Conservation (phyloP, 202 grass and related monocot genomes). For the Sporobolus alterniflorus region DNA sequence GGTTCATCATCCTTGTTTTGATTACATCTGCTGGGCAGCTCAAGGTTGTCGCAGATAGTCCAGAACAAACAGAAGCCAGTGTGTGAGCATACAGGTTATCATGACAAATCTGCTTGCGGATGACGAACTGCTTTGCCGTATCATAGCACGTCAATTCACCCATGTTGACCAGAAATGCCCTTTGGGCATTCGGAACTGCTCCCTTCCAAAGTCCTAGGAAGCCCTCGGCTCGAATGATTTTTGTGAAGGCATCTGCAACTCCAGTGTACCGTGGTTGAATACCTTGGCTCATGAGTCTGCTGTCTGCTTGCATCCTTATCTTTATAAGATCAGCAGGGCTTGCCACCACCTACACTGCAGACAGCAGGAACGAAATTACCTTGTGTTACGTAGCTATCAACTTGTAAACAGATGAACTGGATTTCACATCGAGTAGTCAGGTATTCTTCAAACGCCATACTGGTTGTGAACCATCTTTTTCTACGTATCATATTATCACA, state of each 20-base stretch:
- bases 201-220: constrained; percentile 70
- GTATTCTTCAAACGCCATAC: neutral
- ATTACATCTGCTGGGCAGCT: constrained; percentile 84
- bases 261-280: constrained; percentile 61
- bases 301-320: constrained; percentile 89
- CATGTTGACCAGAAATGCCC: constrained; percentile 92
- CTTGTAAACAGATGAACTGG: neutral
- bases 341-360: constrained; percentile 63
- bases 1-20: constrained; percentile 96
- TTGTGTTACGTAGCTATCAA: neutral
- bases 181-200: constrained; percentile 70
- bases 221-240: constrained; percentile 63
- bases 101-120: constrained; percentile 55
- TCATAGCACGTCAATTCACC: constrained; percentile 86
- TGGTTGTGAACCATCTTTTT: neutral
- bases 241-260: constrained; percentile 59
- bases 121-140: constrained; percentile 78
- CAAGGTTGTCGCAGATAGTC: constrained; percentile 59
- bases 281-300: constrained; percentile 51
- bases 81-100: constrained; percentile 76
- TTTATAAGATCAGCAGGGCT: constrained; percentile 92
- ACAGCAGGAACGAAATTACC: constrained; percentile 20
- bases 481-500: neutral
- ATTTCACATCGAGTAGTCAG: constrained; percentile 1
- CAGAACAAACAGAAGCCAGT: constrained; percentile 73